Evolutionary conservation across 441 rosid species (phyloP).

Genomic region (Raphanus hybrid): DNA sequence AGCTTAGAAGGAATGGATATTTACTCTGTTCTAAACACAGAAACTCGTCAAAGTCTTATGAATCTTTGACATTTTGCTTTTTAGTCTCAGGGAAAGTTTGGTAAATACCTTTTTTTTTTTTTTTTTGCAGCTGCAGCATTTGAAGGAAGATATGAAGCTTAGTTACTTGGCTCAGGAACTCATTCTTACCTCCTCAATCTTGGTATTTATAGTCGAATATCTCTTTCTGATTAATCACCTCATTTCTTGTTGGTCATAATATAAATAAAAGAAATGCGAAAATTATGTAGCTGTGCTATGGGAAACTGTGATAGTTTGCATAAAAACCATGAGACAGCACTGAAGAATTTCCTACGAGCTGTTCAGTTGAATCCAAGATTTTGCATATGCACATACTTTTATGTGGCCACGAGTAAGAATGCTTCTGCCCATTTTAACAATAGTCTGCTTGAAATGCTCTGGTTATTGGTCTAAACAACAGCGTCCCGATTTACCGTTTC

Average conservation of each 20-base stretch:
- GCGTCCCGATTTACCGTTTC: constrained; percentile 6
- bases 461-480: constrained; percentile 15
- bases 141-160: constrained; percentile 97
- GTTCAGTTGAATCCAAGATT: constrained; percentile 84
- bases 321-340: constrained; percentile 98
- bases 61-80: constrained; percentile 17
- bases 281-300: constrained; percentile 88
- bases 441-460: constrained; percentile 16
- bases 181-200: constrained; percentile 93
- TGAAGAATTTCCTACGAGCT: constrained; percentile 92
- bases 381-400: constrained; percentile 93
- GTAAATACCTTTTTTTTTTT: background rate
- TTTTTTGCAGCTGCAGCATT: constrained; percentile 54
- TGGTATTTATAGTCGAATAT: constrained; percentile 57
- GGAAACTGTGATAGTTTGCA: constrained; percentile 98
- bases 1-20: constrained; percentile 96
- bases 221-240: constrained; percentile 3
- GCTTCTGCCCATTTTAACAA: constrained; percentile 14
- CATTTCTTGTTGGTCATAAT: background rate
- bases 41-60: constrained; percentile 11
- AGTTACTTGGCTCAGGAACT: constrained; percentile 96
- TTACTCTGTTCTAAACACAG: constrained; percentile 56
- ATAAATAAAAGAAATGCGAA: background rate
- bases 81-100: constrained; percentile 1
- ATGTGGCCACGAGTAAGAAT: constrained; percentile 96